phyloP scores from a whole-genome alignment of 2,329 filamentous ascomycete species.

The Juglanconis sp. region DNA sequence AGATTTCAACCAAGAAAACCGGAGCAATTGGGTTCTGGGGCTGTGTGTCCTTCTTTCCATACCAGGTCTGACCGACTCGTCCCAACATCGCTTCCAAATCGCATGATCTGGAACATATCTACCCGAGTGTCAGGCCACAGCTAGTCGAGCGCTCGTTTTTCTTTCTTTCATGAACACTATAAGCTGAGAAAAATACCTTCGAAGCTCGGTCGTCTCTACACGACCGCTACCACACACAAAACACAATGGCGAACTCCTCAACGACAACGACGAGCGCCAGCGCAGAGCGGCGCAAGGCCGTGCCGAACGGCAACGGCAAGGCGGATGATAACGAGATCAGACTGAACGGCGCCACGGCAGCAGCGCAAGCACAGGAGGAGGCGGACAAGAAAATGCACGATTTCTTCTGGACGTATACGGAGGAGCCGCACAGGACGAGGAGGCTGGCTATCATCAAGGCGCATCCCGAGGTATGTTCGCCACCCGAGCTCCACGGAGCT shows the following conservation, averaged over 20 bases:
- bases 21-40: not conserved
- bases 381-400: slow-evolving; percentile 43
- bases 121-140: slow-evolving; percentile 14
- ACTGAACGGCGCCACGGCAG: slow-evolving; percentile 14
- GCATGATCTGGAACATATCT: slow-evolving; percentile 17
- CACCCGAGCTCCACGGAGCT: not conserved
- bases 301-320: slow-evolving; percentile 17
- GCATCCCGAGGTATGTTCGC: slow-evolving; percentile 74
- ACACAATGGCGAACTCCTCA: slow-evolving; percentile 26
- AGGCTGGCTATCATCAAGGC: slow-evolving; percentile 95
- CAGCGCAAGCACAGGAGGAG: slow-evolving; percentile 38
- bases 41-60: not conserved
- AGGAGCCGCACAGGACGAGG: slow-evolving; percentile 91
- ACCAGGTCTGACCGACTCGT: slow-evolving; percentile 5
- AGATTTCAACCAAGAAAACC: not conserved
- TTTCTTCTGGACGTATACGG: slow-evolving; percentile 99
- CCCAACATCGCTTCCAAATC: slow-evolving; percentile 12
- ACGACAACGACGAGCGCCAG: slow-evolving; percentile 24
- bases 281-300: slow-evolving; percentile 24
- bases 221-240: not conserved
- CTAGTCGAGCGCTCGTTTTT: not conserved
- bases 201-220: not conserved
- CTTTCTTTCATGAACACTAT: not conserved
- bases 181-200: not conserved
- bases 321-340: slow-evolving; percentile 4